Conservation (phyloP, 768 basidiomycete species). For the Infundibulicybe gibba region DNA sequence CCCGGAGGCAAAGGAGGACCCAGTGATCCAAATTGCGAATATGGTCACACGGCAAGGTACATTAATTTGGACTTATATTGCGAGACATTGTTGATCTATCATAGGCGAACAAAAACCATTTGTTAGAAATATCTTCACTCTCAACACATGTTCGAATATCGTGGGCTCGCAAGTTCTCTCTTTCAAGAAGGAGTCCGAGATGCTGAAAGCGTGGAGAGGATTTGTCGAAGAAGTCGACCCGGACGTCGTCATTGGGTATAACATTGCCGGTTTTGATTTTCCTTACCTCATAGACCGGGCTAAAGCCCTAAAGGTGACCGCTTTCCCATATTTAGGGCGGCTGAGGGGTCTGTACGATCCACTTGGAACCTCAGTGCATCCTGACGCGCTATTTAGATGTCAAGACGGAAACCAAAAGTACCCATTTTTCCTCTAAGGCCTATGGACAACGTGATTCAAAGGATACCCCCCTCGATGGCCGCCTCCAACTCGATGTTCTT, state of each 20-base stretch:
- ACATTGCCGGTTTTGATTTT: slow-evolving; percentile 91
- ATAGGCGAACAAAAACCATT: slow-evolving; percentile 90
- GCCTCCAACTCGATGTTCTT: slow-evolving; percentile 91
- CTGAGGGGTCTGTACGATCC: slow-evolving; percentile 52
- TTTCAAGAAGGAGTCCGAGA: slow-evolving; percentile 66
- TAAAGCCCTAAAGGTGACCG: slow-evolving; percentile 64
- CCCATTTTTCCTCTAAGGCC: slow-evolving; percentile 97
- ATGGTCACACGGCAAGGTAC: slow-evolving; percentile 98
- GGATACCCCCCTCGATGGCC: slow-evolving; percentile 85
- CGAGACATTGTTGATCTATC: background rate
- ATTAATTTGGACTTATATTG: too few relatives aligned
- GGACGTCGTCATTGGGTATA: slow-evolving; percentile 96
- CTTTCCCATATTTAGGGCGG: slow-evolving; percentile 75
- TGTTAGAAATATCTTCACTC: slow-evolving; percentile 93
- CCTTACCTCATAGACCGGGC: slow-evolving; percentile 95
- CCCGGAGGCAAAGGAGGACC: slow-evolving; percentile 86
- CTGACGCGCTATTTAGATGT: slow-evolving; percentile 40
- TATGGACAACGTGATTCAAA: slow-evolving; percentile 97
- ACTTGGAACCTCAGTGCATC: slow-evolving; percentile 1
- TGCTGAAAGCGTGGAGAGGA: slow-evolving; percentile 85
- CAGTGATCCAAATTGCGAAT: slow-evolving; percentile 97
- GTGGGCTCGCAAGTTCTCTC: slow-evolving; percentile 96
- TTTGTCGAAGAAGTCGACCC: slow-evolving; percentile 91
- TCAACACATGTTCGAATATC: slow-evolving; percentile 92
- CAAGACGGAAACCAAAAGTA: slow-evolving; percentile 81